These are phyloP conservation scores for Evernia prunastri DNA, from an alignment of 495 filamentous ascomycete genomes.

Conservation along the genomic window DNA sequence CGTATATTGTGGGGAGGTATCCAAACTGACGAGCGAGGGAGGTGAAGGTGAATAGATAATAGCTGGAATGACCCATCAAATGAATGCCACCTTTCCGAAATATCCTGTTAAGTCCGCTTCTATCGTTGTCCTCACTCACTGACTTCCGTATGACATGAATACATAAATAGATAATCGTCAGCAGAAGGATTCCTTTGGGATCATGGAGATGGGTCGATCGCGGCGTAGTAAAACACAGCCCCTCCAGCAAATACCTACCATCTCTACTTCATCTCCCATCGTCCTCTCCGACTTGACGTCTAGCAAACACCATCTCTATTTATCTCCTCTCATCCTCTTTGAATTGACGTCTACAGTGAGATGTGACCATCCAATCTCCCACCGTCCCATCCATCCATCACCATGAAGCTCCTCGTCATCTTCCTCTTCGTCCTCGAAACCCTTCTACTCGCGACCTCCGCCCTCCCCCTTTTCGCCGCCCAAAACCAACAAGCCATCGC, in stretches of 20 bases:
- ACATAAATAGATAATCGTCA: too few relatives aligned
- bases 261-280: too few relatives aligned
- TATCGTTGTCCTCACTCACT: too few relatives aligned
- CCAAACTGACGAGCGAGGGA: too few relatives aligned
- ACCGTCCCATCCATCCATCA: not conserved
- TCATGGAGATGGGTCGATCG: too few relatives aligned
- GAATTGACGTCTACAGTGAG: not conserved
- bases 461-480: not conserved
- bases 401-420: constrained; percentile 11
- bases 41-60: too few relatives aligned
- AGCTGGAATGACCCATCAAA: too few relatives aligned
- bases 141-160: too few relatives aligned
- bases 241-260: not conserved
- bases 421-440: constrained; percentile 13
- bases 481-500: constrained; percentile 18
- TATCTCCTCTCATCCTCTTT: not conserved
- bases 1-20: too few relatives aligned
- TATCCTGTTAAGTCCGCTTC: too few relatives aligned
- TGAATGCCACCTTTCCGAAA: too few relatives aligned
- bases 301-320: not conserved
- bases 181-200: not conserved
- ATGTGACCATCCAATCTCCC: not conserved
- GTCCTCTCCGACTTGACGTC: not conserved
- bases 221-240: constrained; percentile 1
- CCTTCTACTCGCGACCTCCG: not conserved